Base-by-base conservation (phyloP, 306 rosid species). In the Cajanus cajan region DNA sequence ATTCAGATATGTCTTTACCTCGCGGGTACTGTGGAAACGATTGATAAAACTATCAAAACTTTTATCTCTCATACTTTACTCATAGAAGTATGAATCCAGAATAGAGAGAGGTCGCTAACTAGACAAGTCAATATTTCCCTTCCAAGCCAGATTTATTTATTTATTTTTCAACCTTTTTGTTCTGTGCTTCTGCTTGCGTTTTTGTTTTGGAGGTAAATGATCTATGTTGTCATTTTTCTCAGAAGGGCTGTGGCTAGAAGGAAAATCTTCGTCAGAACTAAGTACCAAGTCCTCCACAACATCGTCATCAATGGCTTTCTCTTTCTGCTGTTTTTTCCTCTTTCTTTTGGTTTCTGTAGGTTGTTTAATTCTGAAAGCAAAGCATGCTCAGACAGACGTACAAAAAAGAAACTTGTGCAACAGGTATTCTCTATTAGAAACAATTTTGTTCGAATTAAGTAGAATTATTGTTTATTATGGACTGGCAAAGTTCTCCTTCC, bases 201-300 rank as follows among this genome's bases (percentile, higher is more conserved):
- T 80, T 51, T 80, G 83, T 67, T 84, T 85, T 15, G 79, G 72
- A 64, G 86, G 83, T 28, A n/a, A 58, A 28, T 61, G 9, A 14
- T 84, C 78, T 15, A 4, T 68, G 44, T 31, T 24, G 41, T 72
- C 86, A 52, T 82, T 84, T 57, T 89, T 85, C 48, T 69, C 87
- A 34, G 86, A 76, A 63, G 43, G 78, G 55, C 28, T 16, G 28
- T 71, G 77, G 13, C 83, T 76, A 11, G 58, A 21, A 70, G 85
- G 86, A 15, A 31, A 83, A 5, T 92, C 98, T 52, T 94, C 97
- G 13, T 95, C 98, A 19, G 97, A 91, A 85, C 96, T 95, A 61
- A 95, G 91, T 11, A 95, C 94, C 78, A 92, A 85, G 72, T 92
- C 98, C 87, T 92, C 92, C 62, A 91, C 98, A 63, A 95, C 72